phyloP scores from a whole-genome alignment of 1,139 yeast genomes.

The Kodamaea ohmeri region DNA sequence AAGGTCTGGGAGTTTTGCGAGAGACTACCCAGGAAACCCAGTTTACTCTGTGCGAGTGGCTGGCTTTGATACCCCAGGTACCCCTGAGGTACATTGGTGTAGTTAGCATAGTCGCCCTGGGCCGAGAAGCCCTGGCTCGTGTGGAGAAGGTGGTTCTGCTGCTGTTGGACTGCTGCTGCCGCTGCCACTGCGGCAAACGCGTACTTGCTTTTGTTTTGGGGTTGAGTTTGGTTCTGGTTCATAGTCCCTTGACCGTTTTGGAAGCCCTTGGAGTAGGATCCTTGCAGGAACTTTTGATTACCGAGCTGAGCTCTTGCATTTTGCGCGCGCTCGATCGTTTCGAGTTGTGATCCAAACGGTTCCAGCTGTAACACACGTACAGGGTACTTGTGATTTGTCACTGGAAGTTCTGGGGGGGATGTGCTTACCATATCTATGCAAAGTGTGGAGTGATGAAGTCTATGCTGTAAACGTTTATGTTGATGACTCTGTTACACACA shows the following conservation, averaged over 20 bases:
- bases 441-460: neutral
- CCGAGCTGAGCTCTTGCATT: slow-evolving; percentile 6
- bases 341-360: slow-evolving; percentile 33
- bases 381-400: slow-evolving; percentile 18
- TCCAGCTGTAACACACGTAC: slow-evolving; percentile 28
- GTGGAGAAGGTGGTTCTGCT: slow-evolving; percentile 16
- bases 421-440: neutral
- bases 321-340: slow-evolving; percentile 22
- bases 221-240: slow-evolving; percentile 9
- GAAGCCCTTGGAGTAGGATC: slow-evolving; percentile 12
- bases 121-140: slow-evolving; percentile 11
- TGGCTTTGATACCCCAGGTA: slow-evolving; percentile 3
- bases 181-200: slow-evolving; percentile 32
- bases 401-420: neutral
- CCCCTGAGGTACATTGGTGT: slow-evolving; percentile 2
- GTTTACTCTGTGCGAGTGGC: too few relatives aligned
- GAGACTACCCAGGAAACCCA: too few relatives aligned
- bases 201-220: slow-evolving; percentile 23
- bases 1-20: too few relatives aligned
- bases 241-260: slow-evolving; percentile 13
- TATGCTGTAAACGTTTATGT: neutral
- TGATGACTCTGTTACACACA: slow-evolving; percentile 1
- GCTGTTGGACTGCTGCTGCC: slow-evolving; percentile 27
- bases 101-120: neutral
- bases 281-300: slow-evolving; percentile 12